phyloP scores from a whole-genome alignment of 345 rosid species.

The Euphorbia peplus region DNA sequence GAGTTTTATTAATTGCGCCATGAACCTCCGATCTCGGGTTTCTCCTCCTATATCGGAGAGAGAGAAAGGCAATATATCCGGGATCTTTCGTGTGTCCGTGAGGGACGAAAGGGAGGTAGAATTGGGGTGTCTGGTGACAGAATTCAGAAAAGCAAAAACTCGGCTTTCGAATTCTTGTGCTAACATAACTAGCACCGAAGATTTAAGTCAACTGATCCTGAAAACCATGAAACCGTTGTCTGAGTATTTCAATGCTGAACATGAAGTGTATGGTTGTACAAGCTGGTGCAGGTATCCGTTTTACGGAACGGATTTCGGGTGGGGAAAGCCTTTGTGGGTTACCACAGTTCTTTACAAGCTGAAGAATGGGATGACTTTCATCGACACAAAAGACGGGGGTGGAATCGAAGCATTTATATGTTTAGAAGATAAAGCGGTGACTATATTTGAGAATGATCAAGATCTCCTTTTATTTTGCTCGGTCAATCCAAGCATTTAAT shows the following conservation, averaged over 20 bases:
- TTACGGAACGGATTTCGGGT: conserved; percentile 15
- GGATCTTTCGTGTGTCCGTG: not conserved
- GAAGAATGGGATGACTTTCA: too few relatives aligned
- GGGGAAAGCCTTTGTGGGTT: conserved; percentile 18
- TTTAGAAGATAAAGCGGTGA: too few relatives aligned
- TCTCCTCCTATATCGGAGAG: too few relatives aligned
- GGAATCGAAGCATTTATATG: too few relatives aligned
- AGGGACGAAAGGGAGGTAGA: conserved; percentile 5
- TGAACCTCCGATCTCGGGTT: not conserved
- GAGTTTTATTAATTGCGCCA: not conserved
- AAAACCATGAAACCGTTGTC: too few relatives aligned
- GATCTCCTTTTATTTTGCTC: too few relatives aligned
- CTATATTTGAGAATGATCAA: too few relatives aligned
- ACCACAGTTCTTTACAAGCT: too few relatives aligned
- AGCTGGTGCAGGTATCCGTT: conserved; percentile 12
- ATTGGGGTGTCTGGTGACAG: not conserved
- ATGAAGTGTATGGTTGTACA: not conserved
- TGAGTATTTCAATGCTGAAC: not conserved
- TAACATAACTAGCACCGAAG: not conserved
- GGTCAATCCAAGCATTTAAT: too few relatives aligned
- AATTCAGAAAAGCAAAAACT: too few relatives aligned
- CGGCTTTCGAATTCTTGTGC: not conserved
- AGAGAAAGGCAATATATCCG: not conserved
- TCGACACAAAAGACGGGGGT: too few relatives aligned
- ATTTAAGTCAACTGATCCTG: not conserved